Evolutionary conservation across 2,329 filamentous ascomycete species (phyloP).

Genomic region (Aspergillus terreus): DNA sequence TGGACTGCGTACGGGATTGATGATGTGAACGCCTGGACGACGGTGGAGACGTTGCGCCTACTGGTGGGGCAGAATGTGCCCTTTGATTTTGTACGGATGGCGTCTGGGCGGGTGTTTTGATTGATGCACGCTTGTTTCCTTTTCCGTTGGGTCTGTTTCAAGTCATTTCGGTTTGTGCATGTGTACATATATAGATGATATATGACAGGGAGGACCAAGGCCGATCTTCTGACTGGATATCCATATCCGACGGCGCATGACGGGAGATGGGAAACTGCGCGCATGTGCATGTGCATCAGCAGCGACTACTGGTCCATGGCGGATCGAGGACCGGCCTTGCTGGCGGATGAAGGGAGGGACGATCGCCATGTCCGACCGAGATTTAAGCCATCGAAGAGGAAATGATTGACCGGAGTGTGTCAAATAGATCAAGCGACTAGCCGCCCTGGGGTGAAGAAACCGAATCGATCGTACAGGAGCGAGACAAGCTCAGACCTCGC

Average conservation of each 20-base stretch:
- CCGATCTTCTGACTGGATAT: background rate
- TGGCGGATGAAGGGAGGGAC: background rate
- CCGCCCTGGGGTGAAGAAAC: background rate
- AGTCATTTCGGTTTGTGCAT: constrained; percentile 1
- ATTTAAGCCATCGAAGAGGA: background rate
- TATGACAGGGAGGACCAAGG: background rate
- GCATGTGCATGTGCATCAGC: no score
- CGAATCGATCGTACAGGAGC: background rate
- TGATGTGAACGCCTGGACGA: constrained; percentile 79
- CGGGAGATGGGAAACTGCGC: background rate
- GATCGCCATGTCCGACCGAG: background rate
- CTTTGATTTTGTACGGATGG: constrained; percentile 79
- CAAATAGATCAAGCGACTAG: background rate
- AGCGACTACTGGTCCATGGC: background rate
- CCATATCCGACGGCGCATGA: background rate
- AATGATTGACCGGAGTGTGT: background rate
- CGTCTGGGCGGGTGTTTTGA: constrained; percentile 54
- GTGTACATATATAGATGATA: constrained; percentile 3
- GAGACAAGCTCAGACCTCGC: constrained; percentile 1
- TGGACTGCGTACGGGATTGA: constrained; percentile 77
- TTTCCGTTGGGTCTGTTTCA: background rate
- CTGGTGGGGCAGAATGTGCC: constrained; percentile 83
- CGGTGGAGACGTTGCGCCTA: constrained; percentile 73
- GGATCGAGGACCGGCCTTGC: background rate
- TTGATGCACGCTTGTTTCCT: constrained; percentile 22